phyloP scores from a whole-genome alignment of 2,329 filamentous ascomycete genomes.

The Ceratocystis papillata region DNA sequence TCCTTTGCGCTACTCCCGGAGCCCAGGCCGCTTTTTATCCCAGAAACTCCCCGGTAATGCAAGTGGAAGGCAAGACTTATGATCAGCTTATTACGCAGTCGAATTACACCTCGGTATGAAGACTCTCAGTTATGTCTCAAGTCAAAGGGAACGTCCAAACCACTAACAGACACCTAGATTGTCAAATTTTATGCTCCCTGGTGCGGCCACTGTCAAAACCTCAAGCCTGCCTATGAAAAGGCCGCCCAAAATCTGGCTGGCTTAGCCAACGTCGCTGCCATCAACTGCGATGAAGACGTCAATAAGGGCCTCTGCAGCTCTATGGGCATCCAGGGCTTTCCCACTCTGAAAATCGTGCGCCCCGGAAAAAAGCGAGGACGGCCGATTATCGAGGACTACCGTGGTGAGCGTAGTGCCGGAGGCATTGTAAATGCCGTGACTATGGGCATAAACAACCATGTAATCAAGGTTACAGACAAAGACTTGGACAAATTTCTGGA shows the following conservation, averaged over 20 bases:
- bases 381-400: constrained; percentile 81
- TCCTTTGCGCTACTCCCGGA: constrained; percentile 8
- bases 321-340: constrained; percentile 88
- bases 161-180: constrained; percentile 35
- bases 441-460: constrained; percentile 83
- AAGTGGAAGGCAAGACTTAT: constrained; percentile 69
- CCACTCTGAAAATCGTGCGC: constrained; percentile 84
- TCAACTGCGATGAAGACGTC: constrained; percentile 86
- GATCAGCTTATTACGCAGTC: constrained; percentile 74
- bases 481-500: constrained; percentile 66
- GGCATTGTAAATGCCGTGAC: constrained; percentile 77
- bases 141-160: background rate
- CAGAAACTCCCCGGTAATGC: constrained; percentile 77
- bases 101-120: constrained; percentile 73
- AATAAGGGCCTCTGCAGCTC: constrained; percentile 81
- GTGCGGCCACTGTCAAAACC: constrained; percentile 94
- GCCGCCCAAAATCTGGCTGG: constrained; percentile 81
- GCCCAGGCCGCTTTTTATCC: constrained; percentile 59
- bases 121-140: constrained; percentile 28
- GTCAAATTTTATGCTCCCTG: constrained; percentile 91
- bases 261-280: constrained; percentile 82
- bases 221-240: constrained; percentile 93
- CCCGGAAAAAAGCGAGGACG: constrained; percentile 67
- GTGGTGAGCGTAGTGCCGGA: constrained; percentile 71
- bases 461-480: constrained; percentile 69